Conservation (phyloP, 2,329 filamentous ascomycete species). For the Claviceps africana region DNA sequence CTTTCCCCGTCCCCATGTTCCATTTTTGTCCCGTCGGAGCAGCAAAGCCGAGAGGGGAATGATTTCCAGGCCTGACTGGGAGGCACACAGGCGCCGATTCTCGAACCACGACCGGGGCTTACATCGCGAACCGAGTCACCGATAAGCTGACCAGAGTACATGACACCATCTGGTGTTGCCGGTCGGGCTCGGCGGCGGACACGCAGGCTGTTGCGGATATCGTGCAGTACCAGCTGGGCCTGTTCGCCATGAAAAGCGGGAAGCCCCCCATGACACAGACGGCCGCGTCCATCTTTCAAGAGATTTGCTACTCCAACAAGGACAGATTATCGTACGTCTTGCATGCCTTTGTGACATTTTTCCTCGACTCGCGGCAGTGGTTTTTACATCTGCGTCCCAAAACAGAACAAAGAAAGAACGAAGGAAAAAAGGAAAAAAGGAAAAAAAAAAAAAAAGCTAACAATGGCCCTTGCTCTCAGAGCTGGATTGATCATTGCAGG, state of each 20-base stretch:
- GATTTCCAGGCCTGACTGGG: slow-evolving; percentile 10
- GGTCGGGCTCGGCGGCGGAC: slow-evolving; percentile 91
- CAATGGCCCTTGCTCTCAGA: slow-evolving; percentile 29
- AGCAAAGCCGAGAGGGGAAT: neutral
- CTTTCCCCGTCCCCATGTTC: neutral
- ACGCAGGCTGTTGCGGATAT: slow-evolving; percentile 97
- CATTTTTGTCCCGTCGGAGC: no score
- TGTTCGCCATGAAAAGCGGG: slow-evolving; percentile 83
- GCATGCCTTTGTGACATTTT: neutral
- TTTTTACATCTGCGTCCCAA: neutral
- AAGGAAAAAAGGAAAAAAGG: neutral
- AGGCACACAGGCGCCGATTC: slow-evolving; percentile 63
- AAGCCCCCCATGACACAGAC: slow-evolving; percentile 88
- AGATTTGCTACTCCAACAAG: slow-evolving; percentile 97
- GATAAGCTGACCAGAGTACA: slow-evolving; percentile 98
- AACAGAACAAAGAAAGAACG: no score
- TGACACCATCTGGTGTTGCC: slow-evolving; percentile 99
- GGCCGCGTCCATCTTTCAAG: slow-evolving; percentile 90
- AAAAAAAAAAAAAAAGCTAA: neutral
- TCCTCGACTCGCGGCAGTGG: neutral
- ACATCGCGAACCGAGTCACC: slow-evolving; percentile 97
- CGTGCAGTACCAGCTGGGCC: slow-evolving; percentile 86
- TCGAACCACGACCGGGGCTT: slow-evolving; percentile 90
- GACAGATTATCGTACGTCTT: slow-evolving; percentile 64
- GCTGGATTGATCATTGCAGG: slow-evolving; percentile 98